phyloP scores from a whole-genome alignment of 108 stramenopile species.

The Seminavis robusta region DNA sequence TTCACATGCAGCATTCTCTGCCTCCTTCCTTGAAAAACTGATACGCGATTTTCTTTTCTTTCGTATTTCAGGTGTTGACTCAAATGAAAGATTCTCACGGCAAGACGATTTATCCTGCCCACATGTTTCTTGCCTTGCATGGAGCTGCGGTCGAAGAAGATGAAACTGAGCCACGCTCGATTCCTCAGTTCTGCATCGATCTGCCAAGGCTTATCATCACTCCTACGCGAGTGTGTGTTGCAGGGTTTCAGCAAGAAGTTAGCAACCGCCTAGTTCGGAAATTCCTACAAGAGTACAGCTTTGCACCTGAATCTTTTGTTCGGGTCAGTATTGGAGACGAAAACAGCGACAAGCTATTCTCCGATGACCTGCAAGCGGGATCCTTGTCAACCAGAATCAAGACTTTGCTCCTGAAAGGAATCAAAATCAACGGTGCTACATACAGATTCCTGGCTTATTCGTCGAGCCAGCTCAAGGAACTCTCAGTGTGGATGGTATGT shows the following conservation, averaged over 20 bases:
- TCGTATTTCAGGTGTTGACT: no score
- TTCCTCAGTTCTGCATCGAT: slow-evolving; percentile 16
- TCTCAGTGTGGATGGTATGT: slow-evolving; percentile 23
- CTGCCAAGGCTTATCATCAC: slow-evolving; percentile 15
- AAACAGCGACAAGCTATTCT: slow-evolving; percentile 8
- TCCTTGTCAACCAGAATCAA: slow-evolving; percentile 10
- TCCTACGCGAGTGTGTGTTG: background rate
- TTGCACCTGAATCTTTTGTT: slow-evolving; percentile 8
- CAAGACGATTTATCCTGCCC: slow-evolving; percentile 15
- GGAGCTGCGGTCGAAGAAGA: slow-evolving; percentile 1
- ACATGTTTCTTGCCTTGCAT: slow-evolving; percentile 8
- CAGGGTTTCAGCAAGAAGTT: slow-evolving; percentile 14
- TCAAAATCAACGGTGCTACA: slow-evolving; percentile 6
- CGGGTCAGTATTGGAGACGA: slow-evolving; percentile 21
- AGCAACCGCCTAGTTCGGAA: slow-evolving; percentile 20
- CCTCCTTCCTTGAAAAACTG: no score
- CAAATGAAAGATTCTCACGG: slow-evolving; percentile 12
- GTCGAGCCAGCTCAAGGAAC: slow-evolving; percentile 27
- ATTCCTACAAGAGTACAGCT: slow-evolving; percentile 3
- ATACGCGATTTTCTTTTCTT: no score
- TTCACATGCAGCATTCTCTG: no score
- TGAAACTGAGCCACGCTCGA: background rate
- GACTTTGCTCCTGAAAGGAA: slow-evolving; percentile 10
- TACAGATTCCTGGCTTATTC: slow-evolving; percentile 22
- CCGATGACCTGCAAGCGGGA: slow-evolving; percentile 7